Evolutionary conservation across 2,329 filamentous ascomycete species (phyloP).

Genomic region (Neopestalotiopsis sp.): DNA sequence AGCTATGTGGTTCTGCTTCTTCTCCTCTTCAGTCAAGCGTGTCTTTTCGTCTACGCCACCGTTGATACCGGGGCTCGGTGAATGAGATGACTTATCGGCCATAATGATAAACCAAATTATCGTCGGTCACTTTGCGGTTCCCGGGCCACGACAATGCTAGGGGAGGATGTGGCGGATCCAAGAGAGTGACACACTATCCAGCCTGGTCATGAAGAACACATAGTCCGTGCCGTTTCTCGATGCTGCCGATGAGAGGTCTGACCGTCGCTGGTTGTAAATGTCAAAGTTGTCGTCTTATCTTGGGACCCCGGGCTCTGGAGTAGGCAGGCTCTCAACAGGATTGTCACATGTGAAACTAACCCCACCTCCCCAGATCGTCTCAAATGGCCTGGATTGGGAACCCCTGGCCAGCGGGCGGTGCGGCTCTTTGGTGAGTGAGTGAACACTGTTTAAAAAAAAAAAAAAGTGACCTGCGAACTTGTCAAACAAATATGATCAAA

Average conservation of each 20-base stretch:
- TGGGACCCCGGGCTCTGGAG: neutral
- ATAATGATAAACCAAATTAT: constrained; percentile 18
- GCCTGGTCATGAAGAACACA: neutral
- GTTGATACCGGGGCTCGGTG: constrained; percentile 25
- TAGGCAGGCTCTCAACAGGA: neutral
- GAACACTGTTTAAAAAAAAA: neutral
- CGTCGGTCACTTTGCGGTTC: neutral
- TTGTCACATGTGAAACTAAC: constrained; percentile 16
- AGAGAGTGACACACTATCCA: neutral
- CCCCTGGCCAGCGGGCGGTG: neutral
- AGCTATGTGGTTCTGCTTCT: constrained; percentile 61
- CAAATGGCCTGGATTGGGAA: neutral
- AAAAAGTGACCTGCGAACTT: no score
- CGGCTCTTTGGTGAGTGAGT: neutral
- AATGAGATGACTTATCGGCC: constrained; percentile 30
- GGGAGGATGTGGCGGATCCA: neutral
- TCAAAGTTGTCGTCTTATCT: neutral
- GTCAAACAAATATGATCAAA: no score
- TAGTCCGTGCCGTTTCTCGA: neutral
- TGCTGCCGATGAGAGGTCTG: neutral
- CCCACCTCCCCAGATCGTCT: constrained; percentile 10
- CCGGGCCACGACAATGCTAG: no score
- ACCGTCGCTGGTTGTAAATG: neutral
- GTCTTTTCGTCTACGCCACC: constrained; percentile 48
- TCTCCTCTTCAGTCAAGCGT: constrained; percentile 57